phyloP scores from a whole-genome alignment of 1,284 basidiomycete genomes.

The Cryptococcus sp. region DNA sequence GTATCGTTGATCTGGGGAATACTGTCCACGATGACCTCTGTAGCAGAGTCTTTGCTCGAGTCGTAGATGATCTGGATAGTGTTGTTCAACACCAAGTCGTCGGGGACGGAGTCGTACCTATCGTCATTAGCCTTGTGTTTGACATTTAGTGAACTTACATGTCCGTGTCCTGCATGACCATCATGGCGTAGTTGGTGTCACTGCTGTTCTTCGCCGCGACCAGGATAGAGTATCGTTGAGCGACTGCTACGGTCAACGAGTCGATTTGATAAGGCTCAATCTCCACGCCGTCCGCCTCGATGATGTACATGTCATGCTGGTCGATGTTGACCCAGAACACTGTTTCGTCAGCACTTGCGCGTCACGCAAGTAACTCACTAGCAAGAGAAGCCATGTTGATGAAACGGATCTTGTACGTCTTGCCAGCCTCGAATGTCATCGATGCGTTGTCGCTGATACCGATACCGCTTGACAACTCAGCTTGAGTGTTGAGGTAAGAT shows the following conservation, averaged over 20 bases:
- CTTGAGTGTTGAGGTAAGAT: conserved; percentile 62
- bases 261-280: conserved; percentile 70
- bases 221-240: conserved; percentile 88
- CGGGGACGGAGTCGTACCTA: conserved; percentile 83
- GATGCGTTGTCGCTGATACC: conserved; percentile 79
- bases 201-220: conserved; percentile 87
- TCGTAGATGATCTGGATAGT: conserved; percentile 72
- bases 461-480: conserved; percentile 57
- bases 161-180: conserved; percentile 78
- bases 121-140: background rate
- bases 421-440: conserved; percentile 76
- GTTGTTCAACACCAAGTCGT: conserved; percentile 70
- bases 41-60: conserved; percentile 18
- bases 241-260: conserved; percentile 72
- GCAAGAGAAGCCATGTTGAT: conserved; percentile 69
- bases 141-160: conserved; percentile 49
- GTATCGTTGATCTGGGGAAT: conserved; percentile 53
- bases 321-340: conserved; percentile 87
- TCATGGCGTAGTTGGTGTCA: conserved; percentile 78
- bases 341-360: conserved; percentile 6
- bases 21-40: conserved; percentile 20
- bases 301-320: conserved; percentile 85
- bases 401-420: conserved; percentile 69
- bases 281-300: conserved; percentile 87
- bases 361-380: conserved; percentile 29